Conservation (phyloP, 345 rosid species). For the Psidium guajava region DNA sequence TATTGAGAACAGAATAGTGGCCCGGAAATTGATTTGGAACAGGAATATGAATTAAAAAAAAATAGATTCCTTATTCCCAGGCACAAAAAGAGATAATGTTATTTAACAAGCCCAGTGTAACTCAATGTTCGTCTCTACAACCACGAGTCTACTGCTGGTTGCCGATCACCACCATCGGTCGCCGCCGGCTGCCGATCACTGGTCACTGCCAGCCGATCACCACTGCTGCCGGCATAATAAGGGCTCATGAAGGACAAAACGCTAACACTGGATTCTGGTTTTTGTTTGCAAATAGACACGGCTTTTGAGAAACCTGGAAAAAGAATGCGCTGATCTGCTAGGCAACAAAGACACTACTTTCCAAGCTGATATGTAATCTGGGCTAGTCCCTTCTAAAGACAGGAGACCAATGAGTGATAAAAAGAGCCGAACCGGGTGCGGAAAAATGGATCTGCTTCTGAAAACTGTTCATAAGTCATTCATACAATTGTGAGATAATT, state of each 20-base stretch:
- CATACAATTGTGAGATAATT: not conserved
- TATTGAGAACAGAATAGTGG: too few species aligned
- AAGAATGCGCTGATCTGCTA: not conserved
- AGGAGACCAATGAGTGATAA: not conserved
- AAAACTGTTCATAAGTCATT: not conserved
- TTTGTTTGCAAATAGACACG: not conserved
- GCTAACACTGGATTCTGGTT: not conserved
- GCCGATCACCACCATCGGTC: too few species aligned
- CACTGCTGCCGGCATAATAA: too few species aligned
- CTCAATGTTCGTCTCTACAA: too few species aligned
- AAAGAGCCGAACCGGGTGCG: not conserved
- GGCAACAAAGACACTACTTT: not conserved
- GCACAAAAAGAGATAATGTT: too few species aligned
- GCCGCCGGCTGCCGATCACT: too few species aligned
- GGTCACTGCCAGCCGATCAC: too few species aligned
- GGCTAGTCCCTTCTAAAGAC: not conserved
- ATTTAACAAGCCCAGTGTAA: too few species aligned
- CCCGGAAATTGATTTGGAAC: too few species aligned
- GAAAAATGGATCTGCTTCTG: not conserved
- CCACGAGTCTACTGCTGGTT: too few species aligned
- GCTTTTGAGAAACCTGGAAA: not conserved
- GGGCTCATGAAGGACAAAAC: not conserved
- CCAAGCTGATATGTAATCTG: not conserved
- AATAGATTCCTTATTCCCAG: too few species aligned
- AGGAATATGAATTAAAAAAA: too few species aligned